These are phyloP conservation scores for Aspergillus sp. DNA, from an alignment of 2,329 filamentous ascomycete genomes.

Conservation along the genomic window DNA sequence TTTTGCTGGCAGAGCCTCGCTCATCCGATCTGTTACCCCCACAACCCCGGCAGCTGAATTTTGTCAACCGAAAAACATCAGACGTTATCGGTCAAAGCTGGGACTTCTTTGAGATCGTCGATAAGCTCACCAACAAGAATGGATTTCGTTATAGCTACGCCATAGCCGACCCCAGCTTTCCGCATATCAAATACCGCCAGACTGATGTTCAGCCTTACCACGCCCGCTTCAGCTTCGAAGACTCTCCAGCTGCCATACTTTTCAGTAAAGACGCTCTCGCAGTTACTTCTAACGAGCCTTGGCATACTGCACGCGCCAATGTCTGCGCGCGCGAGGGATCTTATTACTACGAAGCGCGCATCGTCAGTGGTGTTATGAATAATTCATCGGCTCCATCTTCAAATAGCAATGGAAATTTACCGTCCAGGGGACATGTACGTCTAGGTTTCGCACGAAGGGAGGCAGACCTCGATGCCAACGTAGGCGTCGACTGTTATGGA, in stretches of 20 bases:
- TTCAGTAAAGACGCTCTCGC: conserved; percentile 75
- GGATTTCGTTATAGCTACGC: conserved; percentile 87
- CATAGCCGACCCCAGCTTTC: conserved; percentile 84
- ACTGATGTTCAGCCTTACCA: conserved; percentile 83
- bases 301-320: conserved; percentile 87
- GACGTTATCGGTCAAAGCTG: conserved; percentile 37
- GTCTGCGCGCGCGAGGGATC: conserved; percentile 85
- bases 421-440: conserved; percentile 49
- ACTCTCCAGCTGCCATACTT: conserved; percentile 81
- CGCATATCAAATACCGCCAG: conserved; percentile 86
- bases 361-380: conserved; percentile 67
- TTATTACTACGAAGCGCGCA: conserved; percentile 92
- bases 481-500: conserved; percentile 92
- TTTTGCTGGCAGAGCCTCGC: conserved; percentile 44
- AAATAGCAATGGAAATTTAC: conserved; percentile 25
- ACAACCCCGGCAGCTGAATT: conserved; percentile 44
- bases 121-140: conserved; percentile 64
- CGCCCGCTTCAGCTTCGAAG: conserved; percentile 87
- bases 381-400: conserved; percentile 23
- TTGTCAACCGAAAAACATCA: conserved; percentile 39
- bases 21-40: conserved; percentile 41
- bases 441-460: conserved; percentile 52
- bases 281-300: conserved; percentile 88
- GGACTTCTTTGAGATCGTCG: conserved; percentile 47
- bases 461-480: conserved; percentile 53